These are phyloP conservation scores for Fomitopsis palustris DNA, from an alignment of 1,284 basidiomycete species.

Conservation along the genomic window DNA sequence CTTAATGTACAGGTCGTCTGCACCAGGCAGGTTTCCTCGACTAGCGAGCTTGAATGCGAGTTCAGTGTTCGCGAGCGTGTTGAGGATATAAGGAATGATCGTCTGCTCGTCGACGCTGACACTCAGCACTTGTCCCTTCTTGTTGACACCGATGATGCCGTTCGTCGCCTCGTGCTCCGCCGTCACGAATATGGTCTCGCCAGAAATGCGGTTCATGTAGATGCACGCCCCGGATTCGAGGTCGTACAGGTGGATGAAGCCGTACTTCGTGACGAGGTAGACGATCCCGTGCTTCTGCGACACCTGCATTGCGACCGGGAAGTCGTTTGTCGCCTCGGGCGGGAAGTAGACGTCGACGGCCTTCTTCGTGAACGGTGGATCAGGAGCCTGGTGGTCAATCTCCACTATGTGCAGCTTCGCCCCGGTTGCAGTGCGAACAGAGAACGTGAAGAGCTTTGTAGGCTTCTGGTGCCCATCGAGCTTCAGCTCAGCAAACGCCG, in stretches of 20 bases:
- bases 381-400: constrained; percentile 95
- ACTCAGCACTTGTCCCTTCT: constrained; percentile 97
- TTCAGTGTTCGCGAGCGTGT: constrained; percentile 94
- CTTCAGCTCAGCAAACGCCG: constrained; percentile 92
- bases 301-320: constrained; percentile 99
- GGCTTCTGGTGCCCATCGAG: constrained; percentile 80
- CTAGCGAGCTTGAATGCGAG: constrained; percentile 98
- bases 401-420: constrained; percentile 99
- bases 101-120: constrained; percentile 97
- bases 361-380: constrained; percentile 97
- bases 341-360: constrained; percentile 99
- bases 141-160: constrained; percentile 99
- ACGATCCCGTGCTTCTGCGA: constrained; percentile 97
- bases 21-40: constrained; percentile 95
- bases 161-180: constrained; percentile 92
- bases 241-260: constrained; percentile 99
- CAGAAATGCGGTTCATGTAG: constrained; percentile 99
- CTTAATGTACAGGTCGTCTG: constrained; percentile 95
- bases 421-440: constrained; percentile 92
- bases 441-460: constrained; percentile 95
- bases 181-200: constrained; percentile 99
- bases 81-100: constrained; percentile 93
- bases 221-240: constrained; percentile 98
- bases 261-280: constrained; percentile 98
- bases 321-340: constrained; percentile 96